Conservation (phyloP, 495 filamentous ascomycete species). For the Penicillium angulare region DNA sequence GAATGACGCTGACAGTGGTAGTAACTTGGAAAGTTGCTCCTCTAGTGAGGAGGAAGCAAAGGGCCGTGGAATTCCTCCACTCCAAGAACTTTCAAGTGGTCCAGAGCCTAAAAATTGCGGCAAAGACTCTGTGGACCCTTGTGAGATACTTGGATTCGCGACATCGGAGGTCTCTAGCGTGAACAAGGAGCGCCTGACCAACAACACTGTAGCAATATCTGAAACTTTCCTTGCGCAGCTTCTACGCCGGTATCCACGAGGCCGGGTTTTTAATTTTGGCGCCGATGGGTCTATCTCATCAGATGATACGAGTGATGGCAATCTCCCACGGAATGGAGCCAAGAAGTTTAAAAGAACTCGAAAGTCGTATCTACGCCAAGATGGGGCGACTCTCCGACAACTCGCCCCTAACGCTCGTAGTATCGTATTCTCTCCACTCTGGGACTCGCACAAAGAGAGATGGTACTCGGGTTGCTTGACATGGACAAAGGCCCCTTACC, state of each 20-base stretch:
- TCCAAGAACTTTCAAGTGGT: not conserved
- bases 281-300: conserved; percentile 16
- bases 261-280: conserved; percentile 19
- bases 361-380: conserved; percentile 6
- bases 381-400: conserved; percentile 13
- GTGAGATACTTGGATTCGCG: conserved; percentile 18
- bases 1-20: conserved; percentile 13
- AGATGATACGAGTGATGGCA: conserved; percentile 9
- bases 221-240: conserved; percentile 12
- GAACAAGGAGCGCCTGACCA: not conserved
- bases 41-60: conserved; percentile 11
- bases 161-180: conserved; percentile 13
- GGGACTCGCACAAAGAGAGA: conserved; percentile 21
- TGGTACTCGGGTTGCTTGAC: conserved; percentile 39
- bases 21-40: conserved; percentile 15
- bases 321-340: conserved; percentile 1
- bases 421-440: conserved; percentile 18
- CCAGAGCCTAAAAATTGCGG: conserved; percentile 1
- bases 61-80: not conserved
- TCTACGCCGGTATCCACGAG: conserved; percentile 14
- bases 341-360: conserved; percentile 15
- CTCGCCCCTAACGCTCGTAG: conserved; percentile 16
- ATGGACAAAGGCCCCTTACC: conserved; percentile 43
- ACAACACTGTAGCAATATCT: conserved; percentile 12
- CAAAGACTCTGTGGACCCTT: conserved; percentile 8